phyloP scores from a whole-genome alignment of 202 grass and related monocot species.

The Musa balbisiana region DNA sequence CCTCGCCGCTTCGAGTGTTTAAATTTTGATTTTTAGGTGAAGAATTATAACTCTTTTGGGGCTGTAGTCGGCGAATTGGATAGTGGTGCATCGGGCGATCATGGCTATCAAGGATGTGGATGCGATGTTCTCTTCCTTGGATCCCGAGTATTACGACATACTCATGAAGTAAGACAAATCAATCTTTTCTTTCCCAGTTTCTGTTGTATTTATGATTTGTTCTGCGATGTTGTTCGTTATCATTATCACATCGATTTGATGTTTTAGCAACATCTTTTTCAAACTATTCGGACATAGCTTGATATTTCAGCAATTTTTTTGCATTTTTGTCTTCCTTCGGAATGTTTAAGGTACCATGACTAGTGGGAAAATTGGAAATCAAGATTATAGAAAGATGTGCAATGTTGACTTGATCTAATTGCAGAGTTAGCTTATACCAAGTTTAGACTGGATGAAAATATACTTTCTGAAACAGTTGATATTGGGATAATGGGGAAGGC shows the following conservation, averaged over 20 bases:
- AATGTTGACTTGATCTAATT: neutral
- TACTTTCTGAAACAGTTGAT: neutral
- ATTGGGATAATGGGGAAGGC: neutral
- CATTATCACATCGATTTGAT: too few species aligned
- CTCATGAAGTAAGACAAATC: slow-evolving; percentile 84
- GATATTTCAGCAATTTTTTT: neutral
- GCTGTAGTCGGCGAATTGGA: slow-evolving; percentile 79
- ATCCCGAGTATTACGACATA: slow-evolving; percentile 94
- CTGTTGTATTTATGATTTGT: neutral
- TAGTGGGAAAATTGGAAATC: neutral
- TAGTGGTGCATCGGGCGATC: slow-evolving; percentile 90
- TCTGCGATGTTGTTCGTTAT: too few species aligned
- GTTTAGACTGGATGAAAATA: neutral
- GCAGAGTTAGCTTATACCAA: neutral
- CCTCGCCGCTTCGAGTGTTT: neutral
- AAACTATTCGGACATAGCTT: neutral
- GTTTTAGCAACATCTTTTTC: too few species aligned
- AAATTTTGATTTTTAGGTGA: neutral
- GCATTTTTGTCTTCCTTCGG: neutral
- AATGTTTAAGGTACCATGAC: neutral
- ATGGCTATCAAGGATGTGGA: slow-evolving; percentile 98
- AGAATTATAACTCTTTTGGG: neutral
- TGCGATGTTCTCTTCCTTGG: slow-evolving; percentile 75
- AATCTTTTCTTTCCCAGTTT: slow-evolving; percentile 15
- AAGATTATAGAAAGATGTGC: neutral